Evolutionary conservation across 2,329 filamentous ascomycete species (phyloP).

Genomic region (Fusarium nisikadoi): DNA sequence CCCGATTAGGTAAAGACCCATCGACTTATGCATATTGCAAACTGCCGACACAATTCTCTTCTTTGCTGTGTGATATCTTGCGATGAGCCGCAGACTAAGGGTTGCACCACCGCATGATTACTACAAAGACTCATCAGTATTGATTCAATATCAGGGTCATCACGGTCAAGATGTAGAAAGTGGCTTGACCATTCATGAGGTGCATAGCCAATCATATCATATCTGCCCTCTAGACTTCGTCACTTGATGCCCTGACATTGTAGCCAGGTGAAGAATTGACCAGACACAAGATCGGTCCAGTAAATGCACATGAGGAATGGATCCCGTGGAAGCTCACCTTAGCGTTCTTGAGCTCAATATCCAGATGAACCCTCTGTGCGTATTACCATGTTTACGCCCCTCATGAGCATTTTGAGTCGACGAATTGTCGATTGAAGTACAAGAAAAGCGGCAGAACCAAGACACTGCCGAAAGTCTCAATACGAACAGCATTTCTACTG

Average conservation of each 20-base stretch:
- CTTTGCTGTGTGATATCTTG: not conserved
- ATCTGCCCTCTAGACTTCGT: not conserved
- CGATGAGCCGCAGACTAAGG: not conserved
- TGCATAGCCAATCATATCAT: too few species aligned
- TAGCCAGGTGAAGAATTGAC: not conserved
- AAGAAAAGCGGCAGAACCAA: not conserved
- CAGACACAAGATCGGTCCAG: too few species aligned
- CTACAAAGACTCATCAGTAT: too few species aligned
- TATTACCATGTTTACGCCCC: not conserved
- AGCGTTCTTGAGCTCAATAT: not conserved
- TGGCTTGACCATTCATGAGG: not conserved
- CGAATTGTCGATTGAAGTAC: not conserved
- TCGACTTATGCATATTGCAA: not conserved
- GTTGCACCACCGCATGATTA: not conserved
- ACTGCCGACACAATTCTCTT: not conserved
- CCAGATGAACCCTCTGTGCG: not conserved
- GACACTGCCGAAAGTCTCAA: too few species aligned
- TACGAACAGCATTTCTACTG: not conserved
- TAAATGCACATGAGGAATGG: rapidly evolving
- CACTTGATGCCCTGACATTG: not conserved
- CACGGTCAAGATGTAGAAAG: not conserved
- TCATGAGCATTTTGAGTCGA: not conserved
- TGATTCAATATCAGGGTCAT: not conserved
- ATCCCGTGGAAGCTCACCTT: too few species aligned
- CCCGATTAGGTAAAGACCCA: not conserved